These are phyloP conservation scores for Senna tora DNA, from an alignment of 306 rosid species.

Conservation along the genomic window DNA sequence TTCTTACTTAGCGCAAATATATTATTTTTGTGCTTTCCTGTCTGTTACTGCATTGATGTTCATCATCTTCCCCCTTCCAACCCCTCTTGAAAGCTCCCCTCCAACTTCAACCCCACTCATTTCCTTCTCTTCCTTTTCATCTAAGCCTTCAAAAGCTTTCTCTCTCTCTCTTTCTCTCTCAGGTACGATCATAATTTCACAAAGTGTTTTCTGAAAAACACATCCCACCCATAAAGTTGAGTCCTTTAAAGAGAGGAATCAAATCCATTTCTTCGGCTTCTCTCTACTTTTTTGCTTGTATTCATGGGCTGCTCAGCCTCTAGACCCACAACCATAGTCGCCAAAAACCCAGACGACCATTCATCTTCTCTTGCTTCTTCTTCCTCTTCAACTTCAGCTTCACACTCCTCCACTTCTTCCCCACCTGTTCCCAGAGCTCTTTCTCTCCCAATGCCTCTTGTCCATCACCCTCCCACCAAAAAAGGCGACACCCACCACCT, in stretches of 20 bases:
- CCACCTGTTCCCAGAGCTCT: slow-evolving; percentile 54
- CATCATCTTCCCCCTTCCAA: slow-evolving; percentile 45
- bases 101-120: slow-evolving; percentile 32
- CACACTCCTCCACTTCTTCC: slow-evolving; percentile 53
- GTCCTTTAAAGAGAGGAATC: slow-evolving; percentile 23
- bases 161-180: neutral
- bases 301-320: slow-evolving; percentile 93
- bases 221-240: slow-evolving; percentile 35
- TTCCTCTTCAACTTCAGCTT: slow-evolving; percentile 42
- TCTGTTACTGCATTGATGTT: slow-evolving; percentile 38
- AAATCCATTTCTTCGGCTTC: slow-evolving; percentile 13
- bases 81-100: slow-evolving; percentile 56
- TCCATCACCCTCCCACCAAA: slow-evolving; percentile 76
- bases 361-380: slow-evolving; percentile 40
- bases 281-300: slow-evolving; percentile 13
- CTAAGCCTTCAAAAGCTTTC: slow-evolving; percentile 38
- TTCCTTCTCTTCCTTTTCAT: slow-evolving; percentile 39
- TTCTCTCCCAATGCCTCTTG: slow-evolving; percentile 65
- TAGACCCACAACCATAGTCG: slow-evolving; percentile 54
- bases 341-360: slow-evolving; percentile 40
- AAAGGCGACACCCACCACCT: slow-evolving; percentile 89
- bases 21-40: neutral
- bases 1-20: slow-evolving; percentile 29
- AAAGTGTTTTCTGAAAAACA: slow-evolving; percentile 27
- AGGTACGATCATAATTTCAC: slow-evolving; percentile 28